Evolutionary conservation across 148 eudicot genomes (phyloP).

Genomic region (Beta vulgaris): DNA sequence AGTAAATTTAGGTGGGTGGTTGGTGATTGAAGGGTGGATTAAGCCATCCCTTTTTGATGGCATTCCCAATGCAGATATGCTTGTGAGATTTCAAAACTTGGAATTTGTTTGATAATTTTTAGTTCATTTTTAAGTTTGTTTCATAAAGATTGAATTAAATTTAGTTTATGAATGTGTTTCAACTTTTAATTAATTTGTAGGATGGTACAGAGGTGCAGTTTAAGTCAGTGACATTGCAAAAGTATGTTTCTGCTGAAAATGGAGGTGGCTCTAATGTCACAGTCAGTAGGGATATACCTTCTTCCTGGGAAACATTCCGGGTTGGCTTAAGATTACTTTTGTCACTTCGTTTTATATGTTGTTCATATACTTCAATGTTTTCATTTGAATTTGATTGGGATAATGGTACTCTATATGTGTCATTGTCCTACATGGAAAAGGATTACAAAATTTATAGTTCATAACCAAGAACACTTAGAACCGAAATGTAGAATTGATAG

Average conservation of each 20-base stretch:
- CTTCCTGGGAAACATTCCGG: constrained; percentile 75
- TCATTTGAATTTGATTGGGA: neutral
- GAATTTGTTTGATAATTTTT: neutral
- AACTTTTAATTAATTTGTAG: constrained; percentile 34
- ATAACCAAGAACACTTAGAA: neutral
- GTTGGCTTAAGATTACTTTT: constrained; percentile 34
- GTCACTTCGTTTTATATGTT: neutral
- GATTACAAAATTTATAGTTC: neutral
- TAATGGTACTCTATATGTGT: neutral
- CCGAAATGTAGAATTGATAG: no score
- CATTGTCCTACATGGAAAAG: neutral
- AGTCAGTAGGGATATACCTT: constrained; percentile 49
- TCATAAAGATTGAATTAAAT: neutral
- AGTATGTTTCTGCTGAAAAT: constrained; percentile 61
- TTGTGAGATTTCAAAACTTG: constrained; percentile 42
- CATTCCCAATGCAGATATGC: constrained; percentile 69
- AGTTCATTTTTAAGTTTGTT: neutral
- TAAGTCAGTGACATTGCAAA: constrained; percentile 61
- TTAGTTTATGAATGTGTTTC: neutral
- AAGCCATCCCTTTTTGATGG: constrained; percentile 75
- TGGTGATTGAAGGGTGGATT: constrained; percentile 86
- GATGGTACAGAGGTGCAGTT: constrained; percentile 76
- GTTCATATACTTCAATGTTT: neutral
- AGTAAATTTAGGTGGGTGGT: constrained; percentile 92
- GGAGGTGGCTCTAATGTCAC: constrained; percentile 64